Evolutionary conservation across 164 flowering plant species (phyloP), one percentile per base, ranked within the genome.

Genomic region (Dillenia turbinata): DNA sequence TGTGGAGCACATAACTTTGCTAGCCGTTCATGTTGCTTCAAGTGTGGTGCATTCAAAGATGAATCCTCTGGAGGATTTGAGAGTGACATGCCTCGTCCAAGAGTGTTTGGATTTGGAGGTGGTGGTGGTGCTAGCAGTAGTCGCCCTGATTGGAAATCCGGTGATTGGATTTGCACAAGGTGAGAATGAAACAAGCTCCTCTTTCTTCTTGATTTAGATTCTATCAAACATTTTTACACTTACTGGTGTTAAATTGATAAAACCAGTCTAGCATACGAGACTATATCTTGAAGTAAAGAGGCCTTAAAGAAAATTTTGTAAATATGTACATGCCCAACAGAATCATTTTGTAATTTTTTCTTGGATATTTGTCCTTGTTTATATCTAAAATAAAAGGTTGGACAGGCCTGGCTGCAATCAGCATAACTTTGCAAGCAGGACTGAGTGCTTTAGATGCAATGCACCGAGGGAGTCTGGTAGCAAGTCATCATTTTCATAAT

Each of bases 151-250:
- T 94, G 96, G 97, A 94, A 88, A 68, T 92, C 97, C 12, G 97
- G 99, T 17, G 99, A 94, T 70, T 92, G 99, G 99, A 85, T 92
- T 57, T 94, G 99, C 76, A 78, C 71, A 75, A 85, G 97, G 99
- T 89, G 64, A 52, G 40, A 33, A 33, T 33, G 40, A 33, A 33
- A 33, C 40, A 33, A 33, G 6, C 40, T 33, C 6, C 5, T 4
- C 7, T 33, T 12, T 12, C 17, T 8, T 10, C 1, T 40, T 40
- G 8, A 9, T 7, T 40, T 33, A 33, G 7, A 33, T 33, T 33
- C 40, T 5, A 33, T 33, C 6, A 33, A 33, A 26, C 5, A n/a
- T 4, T 33, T 33, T 33, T 4, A 33, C 5, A 5, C 40, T 33
- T 33, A 33, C 40, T 5, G 40, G 40, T 33, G 40, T 33, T 33